These are phyloP conservation scores for Syncephalastrum contaminatum DNA, from an alignment of 371 early-diverging fungal species.

Conservation along the genomic window DNA sequence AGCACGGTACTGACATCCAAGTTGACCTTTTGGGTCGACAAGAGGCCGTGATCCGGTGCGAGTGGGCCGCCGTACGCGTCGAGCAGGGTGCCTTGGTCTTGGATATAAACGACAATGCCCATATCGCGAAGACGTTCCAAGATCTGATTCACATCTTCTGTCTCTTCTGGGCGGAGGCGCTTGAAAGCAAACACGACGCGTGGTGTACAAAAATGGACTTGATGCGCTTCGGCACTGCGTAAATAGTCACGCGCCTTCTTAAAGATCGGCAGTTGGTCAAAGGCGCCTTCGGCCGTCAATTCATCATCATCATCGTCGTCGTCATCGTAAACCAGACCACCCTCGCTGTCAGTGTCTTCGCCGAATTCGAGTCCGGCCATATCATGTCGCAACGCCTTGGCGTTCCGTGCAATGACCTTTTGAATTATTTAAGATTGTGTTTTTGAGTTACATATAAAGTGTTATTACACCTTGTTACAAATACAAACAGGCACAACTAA, in stretches of 20 bases:
- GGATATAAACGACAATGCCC: conserved; percentile 34
- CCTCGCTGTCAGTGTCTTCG: conserved; percentile 9
- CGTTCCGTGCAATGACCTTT: conserved; percentile 47
- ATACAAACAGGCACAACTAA: too few species aligned
- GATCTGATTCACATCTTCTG: conserved; percentile 38
- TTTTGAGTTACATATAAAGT: too few species aligned
- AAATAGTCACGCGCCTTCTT: conserved; percentile 48
- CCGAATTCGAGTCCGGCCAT: conserved; percentile 44
- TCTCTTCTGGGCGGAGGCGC: conserved; percentile 34
- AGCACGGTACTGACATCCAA: conserved; percentile 59
- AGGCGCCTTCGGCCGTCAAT: conserved; percentile 7
- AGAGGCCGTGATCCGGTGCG: not conserved
- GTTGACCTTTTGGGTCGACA: conserved; percentile 39
- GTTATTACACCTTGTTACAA: too few species aligned
- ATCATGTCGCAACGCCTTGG: conserved; percentile 50
- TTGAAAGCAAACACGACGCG: conserved; percentile 57
- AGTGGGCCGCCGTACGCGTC: conserved; percentile 1
- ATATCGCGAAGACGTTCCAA: conserved; percentile 31
- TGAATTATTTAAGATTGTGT: too few species aligned
- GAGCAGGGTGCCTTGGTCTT: conserved; percentile 2
- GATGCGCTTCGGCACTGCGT: conserved; percentile 45
- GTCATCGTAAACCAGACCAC: conserved; percentile 16
- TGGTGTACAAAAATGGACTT: conserved; percentile 51
- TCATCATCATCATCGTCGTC: conserved; percentile 5
- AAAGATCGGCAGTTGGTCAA: conserved; percentile 47